Percentiles rank a stretch among this genome's conserved stretches.
Conservation (phyloP, 306 rosid species). For the Trichosanthes truncata region DNA sequence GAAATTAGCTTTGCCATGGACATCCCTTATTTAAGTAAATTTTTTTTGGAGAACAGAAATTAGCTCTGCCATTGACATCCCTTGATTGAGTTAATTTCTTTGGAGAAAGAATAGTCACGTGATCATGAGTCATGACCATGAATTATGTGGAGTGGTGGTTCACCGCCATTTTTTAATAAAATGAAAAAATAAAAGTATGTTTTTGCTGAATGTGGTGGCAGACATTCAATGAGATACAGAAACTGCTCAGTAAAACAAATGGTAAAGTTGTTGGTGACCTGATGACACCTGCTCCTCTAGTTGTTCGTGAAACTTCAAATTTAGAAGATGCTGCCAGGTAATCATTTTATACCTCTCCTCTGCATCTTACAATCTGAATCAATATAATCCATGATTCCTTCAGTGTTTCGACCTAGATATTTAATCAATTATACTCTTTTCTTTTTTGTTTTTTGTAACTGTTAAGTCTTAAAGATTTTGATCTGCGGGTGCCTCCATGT, state of each 20-base stretch:
- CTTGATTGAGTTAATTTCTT: background rate
- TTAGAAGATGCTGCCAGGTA: conserved; percentile 43
- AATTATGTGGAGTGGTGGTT: conserved; percentile 4
- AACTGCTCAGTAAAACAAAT: conserved; percentile 71
- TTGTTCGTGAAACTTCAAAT: conserved; percentile 68
- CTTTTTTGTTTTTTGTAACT: background rate
- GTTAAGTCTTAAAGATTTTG: background rate
- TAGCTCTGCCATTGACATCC: background rate
- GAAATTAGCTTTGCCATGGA: background rate
- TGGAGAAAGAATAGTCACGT: background rate
- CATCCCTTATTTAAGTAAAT: background rate
- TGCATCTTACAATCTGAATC: background rate
- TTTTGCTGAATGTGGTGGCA: conserved; percentile 40
- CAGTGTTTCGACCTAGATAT: background rate
- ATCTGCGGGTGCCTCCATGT: background rate
- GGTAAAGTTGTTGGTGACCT: conserved; percentile 94
- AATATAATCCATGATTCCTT: background rate
- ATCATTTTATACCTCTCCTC: background rate
- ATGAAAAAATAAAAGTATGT: background rate
- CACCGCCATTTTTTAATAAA: background rate
- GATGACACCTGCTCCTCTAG: conserved; percentile 88
- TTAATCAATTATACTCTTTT: background rate
- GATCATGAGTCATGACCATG: background rate
- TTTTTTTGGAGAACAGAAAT: background rate
- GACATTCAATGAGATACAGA: conserved; percentile 84